Conservation (phyloP, 148 eudicot species). For the Fagopyrum tataricum region DNA sequence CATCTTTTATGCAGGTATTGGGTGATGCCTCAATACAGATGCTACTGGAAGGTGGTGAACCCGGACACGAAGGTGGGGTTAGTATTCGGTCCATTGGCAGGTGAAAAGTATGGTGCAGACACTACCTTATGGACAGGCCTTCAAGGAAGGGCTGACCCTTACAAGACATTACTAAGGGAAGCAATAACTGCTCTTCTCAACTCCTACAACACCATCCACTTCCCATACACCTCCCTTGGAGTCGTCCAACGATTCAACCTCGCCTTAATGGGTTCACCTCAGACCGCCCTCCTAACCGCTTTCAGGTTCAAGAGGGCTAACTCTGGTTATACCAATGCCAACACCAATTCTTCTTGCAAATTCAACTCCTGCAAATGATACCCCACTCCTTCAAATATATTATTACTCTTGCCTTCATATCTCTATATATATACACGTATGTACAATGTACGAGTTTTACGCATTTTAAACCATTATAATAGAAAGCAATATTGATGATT, state of each 20-base stretch:
- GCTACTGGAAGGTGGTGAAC: conserved; percentile 64
- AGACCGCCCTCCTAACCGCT: conserved; percentile 53
- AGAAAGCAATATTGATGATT: too few relatives aligned
- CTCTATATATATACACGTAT: too few relatives aligned
- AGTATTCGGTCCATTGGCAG: conserved; percentile 65
- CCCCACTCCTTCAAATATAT: neutral
- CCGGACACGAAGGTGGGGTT: conserved; percentile 64
- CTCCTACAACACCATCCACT: conserved; percentile 57
- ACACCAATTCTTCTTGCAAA: conserved; percentile 30
- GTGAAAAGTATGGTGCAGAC: conserved; percentile 48
- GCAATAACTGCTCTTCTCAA: conserved; percentile 70
- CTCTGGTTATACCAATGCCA: conserved; percentile 38
- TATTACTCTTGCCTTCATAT: too few relatives aligned
- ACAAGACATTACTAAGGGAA: conserved; percentile 78
- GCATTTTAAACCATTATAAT: too few relatives aligned
- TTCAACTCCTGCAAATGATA: conserved; percentile 66
- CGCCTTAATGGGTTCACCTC: conserved; percentile 50
- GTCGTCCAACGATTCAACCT: conserved; percentile 40
- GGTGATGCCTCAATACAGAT: conserved; percentile 66
- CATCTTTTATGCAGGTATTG: conserved; percentile 38
- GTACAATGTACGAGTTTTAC: too few relatives aligned
- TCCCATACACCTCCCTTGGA: conserved; percentile 47
- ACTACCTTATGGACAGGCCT: conserved; percentile 41
- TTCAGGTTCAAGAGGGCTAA: conserved; percentile 70
- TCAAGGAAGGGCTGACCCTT: conserved; percentile 69